Evolutionary conservation across 129 eudicot species (phyloP).

Genomic region (Chrysanthemum lavandulifolium): DNA sequence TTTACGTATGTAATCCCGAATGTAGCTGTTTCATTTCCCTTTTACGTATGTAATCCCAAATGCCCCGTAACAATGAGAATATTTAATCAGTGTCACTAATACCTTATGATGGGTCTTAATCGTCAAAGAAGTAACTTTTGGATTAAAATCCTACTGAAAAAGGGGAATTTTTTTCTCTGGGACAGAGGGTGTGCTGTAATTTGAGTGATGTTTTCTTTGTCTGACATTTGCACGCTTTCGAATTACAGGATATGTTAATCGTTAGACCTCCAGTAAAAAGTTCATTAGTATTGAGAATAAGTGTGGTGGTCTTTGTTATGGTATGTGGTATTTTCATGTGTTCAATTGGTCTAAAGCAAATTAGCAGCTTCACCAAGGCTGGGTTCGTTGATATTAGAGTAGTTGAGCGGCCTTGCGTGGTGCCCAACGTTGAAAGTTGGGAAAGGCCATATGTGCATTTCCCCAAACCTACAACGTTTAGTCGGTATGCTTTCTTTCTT

Average conservation of each 20-base stretch:
- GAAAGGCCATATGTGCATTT: constrained; percentile 72
- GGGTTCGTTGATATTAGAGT: constrained; percentile 39
- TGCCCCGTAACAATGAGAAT: neutral
- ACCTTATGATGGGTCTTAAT: too few species aligned
- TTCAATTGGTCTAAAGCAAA: constrained; percentile 65
- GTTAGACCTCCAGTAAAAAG: constrained; percentile 48
- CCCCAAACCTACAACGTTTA: constrained; percentile 75
- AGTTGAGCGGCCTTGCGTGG: constrained; percentile 49
- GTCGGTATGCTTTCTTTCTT: constrained; percentile 46
- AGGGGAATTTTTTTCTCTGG: neutral
- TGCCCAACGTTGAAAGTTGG: constrained; percentile 48
- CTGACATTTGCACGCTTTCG: constrained; percentile 20
- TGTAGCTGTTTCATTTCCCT: neutral
- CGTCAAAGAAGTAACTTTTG: constrained; percentile 1
- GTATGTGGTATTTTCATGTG: constrained; percentile 69
- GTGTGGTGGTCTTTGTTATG: constrained; percentile 63
- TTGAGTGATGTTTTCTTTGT: constrained; percentile 3
- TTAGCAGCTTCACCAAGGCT: constrained; percentile 35
- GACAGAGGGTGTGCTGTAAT: neutral
- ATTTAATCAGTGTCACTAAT: too few species aligned
- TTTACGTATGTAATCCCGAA: too few species aligned
- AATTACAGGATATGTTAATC: constrained; percentile 59
- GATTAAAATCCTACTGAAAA: constrained; percentile 16
- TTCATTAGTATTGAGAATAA: constrained; percentile 56
- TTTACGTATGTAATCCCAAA: too few species aligned